Percentiles rank a stretch among this genome's conserved stretches.
Evolutionary conservation across 345 rosid genomes (phyloP).

Genomic region (Citrus medica): DNA sequence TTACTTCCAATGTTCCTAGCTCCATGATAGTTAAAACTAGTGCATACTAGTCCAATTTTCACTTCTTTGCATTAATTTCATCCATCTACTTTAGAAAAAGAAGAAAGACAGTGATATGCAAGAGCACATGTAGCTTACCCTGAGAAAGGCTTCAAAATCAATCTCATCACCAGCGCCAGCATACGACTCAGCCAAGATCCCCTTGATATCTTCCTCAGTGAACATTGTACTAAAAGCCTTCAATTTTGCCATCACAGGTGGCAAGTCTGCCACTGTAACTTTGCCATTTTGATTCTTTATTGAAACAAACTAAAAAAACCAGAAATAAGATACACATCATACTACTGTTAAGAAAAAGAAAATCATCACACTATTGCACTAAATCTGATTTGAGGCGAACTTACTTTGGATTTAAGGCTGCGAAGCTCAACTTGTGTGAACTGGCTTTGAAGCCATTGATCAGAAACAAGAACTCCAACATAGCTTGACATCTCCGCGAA

Average conservation of each 20-base stretch:
- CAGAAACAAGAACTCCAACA: conserved; percentile 69
- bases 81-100: not conserved
- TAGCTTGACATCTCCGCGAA: conserved; percentile 63
- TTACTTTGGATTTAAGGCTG: conserved; percentile 73
- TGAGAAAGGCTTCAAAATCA: conserved; percentile 77
- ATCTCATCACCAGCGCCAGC: conserved; percentile 45
- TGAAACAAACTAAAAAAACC: conserved; percentile 45
- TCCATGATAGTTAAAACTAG: not conserved
- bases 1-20: not conserved
- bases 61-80: not conserved
- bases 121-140: conserved; percentile 38
- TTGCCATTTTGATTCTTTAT: conserved; percentile 60
- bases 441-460: conserved; percentile 82
- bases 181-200: conserved; percentile 36
- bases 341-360: not conserved
- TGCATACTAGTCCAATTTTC: not conserved
- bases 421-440: conserved; percentile 92
- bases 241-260: conserved; percentile 53
- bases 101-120: not conserved
- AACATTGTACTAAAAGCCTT: conserved; percentile 54
- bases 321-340: not conserved
- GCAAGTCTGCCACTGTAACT: conserved; percentile 57
- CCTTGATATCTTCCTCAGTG: conserved; percentile 63
- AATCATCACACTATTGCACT: not conserved
- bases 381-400: conserved; percentile 8